Percentiles rank a stretch among this genome's conserved stretches.
These are phyloP conservation scores for Amanita muscaria DNA, from an alignment of 768 basidiomycete genomes.

Conservation along the genomic window DNA sequence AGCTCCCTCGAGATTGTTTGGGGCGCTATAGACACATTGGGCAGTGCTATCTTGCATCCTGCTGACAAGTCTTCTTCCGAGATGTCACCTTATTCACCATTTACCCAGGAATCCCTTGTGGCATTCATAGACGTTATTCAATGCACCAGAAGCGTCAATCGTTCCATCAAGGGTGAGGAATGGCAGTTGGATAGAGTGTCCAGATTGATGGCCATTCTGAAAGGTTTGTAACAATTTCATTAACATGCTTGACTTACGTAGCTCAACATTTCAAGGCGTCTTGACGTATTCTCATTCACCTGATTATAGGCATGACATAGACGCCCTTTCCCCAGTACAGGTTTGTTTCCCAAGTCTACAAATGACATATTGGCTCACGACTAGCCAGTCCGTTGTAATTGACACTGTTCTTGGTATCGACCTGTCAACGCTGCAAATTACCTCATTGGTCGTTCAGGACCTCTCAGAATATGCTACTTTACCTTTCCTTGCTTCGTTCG, in stretches of 20 bases:
- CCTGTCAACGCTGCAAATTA: slow-evolving; percentile 46
- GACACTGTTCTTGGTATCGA: slow-evolving; percentile 64
- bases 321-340: slow-evolving; percentile 73
- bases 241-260: neutral
- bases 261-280: slow-evolving; percentile 36
- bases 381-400: slow-evolving; percentile 57
- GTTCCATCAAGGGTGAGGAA: slow-evolving; percentile 40
- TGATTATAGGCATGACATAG: slow-evolving; percentile 85
- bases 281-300: slow-evolving; percentile 76
- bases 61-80: slow-evolving; percentile 7
- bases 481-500: slow-evolving; percentile 79
- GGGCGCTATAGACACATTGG: slow-evolving; percentile 60
- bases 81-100: slow-evolving; percentile 27
- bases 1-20: slow-evolving; percentile 57
- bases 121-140: slow-evolving; percentile 70
- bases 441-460: slow-evolving; percentile 74
- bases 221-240: slow-evolving; percentile 33
- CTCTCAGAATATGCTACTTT: slow-evolving; percentile 79
- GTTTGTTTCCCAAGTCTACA: slow-evolving; percentile 25
- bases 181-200: slow-evolving; percentile 60
- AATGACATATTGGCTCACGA: neutral
- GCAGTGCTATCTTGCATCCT: slow-evolving; percentile 36
- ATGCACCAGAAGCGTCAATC: slow-evolving; percentile 44
- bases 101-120: slow-evolving; percentile 82
- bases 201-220: slow-evolving; percentile 69